Conservation (phyloP, 2,329 filamentous ascomycete genomes). For the Fusarium staphyleae region DNA sequence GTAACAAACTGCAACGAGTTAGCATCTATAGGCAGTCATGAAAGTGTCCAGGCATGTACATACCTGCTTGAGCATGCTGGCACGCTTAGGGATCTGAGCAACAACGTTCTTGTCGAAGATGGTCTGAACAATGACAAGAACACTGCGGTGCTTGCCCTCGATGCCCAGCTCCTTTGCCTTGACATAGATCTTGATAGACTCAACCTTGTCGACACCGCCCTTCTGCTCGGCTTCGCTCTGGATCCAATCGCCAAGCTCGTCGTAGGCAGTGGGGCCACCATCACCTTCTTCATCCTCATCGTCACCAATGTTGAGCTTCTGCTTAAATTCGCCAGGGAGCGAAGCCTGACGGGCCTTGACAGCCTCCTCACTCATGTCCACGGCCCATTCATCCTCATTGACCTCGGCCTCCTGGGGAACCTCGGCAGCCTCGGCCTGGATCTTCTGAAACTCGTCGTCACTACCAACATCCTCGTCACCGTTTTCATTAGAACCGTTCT, state of each 20-base stretch:
- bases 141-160: conserved; percentile 90
- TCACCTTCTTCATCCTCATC: conserved; percentile 85
- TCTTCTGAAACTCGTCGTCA: conserved; percentile 90
- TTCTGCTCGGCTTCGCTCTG: conserved; percentile 73
- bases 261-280: conserved; percentile 78
- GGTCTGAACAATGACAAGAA: conserved; percentile 90
- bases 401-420: conserved; percentile 63
- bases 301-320: conserved; percentile 82
- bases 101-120: conserved; percentile 91
- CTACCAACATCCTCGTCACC: conserved; percentile 73
- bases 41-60: conserved; percentile 36
- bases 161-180: conserved; percentile 98
- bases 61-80: conserved; percentile 87
- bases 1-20: conserved; percentile 70
- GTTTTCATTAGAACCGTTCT: conserved; percentile 58
- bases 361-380: conserved; percentile 95
- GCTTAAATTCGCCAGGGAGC: conserved; percentile 93
- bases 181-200: conserved; percentile 90
- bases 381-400: conserved; percentile 92
- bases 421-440: conserved; percentile 67
- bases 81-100: conserved; percentile 85
- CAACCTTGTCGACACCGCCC: conserved; percentile 78
- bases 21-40: conserved; percentile 29
- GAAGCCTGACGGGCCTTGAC: conserved; percentile 93
- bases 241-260: conserved; percentile 93